Base-by-base conservation (phyloP, 148 eudicot species). In the Silene uniflora region DNA sequence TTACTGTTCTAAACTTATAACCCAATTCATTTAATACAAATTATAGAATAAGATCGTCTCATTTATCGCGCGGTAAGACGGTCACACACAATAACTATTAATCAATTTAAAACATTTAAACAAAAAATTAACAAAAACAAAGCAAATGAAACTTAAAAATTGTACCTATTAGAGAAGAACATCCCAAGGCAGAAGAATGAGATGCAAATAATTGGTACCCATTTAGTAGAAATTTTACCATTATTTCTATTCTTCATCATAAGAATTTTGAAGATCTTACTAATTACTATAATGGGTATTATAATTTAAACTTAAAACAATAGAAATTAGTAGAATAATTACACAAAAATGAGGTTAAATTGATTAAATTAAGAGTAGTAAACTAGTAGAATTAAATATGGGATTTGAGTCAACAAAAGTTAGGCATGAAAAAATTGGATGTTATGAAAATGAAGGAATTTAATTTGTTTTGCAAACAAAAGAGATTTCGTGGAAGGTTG, bases 81-180 rank as follows among this genome's bases (percentile, higher is more conserved):
- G 44, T 39, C 44, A 0, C 7, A 39, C 44, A 39, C 44, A 39
- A 39, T 39, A 39, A 39, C 9, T 39, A 39, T 39, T 6, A 39
- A 52, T 12, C 56, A 14, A 10, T 49, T 49, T 2, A 49, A 2
- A 49, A 49, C 13, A 49, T 10, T 10, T 0, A 49, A 49, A 49
- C 7, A 3, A 10, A 49, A 49, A 11, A 49, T 2, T 13, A 16
- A 52, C 4, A 13, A 52, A 52, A 52, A 52, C 16, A 11, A 52
- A 52, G 56, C 56, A 52, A 52, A 52, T 52, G 0, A 16, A 4
- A 52, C 44, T 63, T 22, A 24, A 62, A 62, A 18, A 62, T 62
- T 75, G 55, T 44, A 91, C 95, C 93, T 93, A 89, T 90, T 93
- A 71, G 93, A 87, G 49, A 91, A 82, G 55, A 93, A 77, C 86